phyloP scores from a whole-genome alignment of 2,329 filamentous ascomycete genomes.

The Cladosporium oxysporum region DNA sequence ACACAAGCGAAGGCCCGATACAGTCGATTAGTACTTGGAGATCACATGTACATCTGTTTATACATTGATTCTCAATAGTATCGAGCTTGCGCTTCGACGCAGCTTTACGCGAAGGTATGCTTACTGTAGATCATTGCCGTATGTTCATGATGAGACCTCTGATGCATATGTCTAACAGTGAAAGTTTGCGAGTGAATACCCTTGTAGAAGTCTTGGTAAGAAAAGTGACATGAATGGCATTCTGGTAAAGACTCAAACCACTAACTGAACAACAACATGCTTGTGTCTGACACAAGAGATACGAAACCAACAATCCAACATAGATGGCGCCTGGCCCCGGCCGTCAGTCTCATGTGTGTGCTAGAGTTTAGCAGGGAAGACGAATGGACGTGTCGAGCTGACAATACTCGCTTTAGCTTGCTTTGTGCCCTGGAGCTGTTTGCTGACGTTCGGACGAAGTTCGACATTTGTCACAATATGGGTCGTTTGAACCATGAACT shows the following conservation, averaged over 20 bases:
- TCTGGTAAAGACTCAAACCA: not conserved
- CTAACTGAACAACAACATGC: not conserved
- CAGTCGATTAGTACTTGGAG: not conserved
- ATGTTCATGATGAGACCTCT: too few relatives aligned
- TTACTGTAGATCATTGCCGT: too few relatives aligned
- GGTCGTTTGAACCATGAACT: not conserved
- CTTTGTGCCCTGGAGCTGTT: not conserved
- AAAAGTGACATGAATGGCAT: not conserved
- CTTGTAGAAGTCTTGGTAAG: not conserved
- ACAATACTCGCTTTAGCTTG: not conserved
- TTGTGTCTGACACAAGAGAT: not conserved
- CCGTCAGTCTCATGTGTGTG: not conserved
- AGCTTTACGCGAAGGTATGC: not conserved
- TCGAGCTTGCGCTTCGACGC: not conserved
- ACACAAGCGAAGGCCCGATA: not conserved
- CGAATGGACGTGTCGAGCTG: not conserved
- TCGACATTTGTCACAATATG: not conserved
- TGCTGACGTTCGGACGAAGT: not conserved
- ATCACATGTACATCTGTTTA: not conserved
- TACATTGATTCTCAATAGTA: not conserved
- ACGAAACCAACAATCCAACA: not conserved
- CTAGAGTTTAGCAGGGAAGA: not conserved
- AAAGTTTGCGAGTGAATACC: not conserved
- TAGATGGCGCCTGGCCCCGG: not conserved
- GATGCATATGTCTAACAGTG: not conserved